These are phyloP conservation scores for Colletotrichum sp. DNA, from an alignment of 2,329 filamentous ascomycete genomes.

Conservation along the genomic window DNA sequence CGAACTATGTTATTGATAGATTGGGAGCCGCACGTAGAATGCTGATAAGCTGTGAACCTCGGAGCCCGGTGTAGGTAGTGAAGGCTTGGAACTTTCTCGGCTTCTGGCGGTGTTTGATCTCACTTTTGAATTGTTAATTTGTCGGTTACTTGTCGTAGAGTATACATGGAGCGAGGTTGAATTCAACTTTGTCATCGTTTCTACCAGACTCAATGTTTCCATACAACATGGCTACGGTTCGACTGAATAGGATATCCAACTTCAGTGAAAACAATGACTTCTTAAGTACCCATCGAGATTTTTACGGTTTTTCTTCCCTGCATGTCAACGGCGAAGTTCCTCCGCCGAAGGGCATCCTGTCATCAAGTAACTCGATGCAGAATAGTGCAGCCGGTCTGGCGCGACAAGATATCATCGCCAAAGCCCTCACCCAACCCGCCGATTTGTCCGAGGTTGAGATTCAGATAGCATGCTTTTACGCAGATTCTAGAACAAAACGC, in stretches of 20 bases:
- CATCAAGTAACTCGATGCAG: not conserved
- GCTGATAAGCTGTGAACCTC: accelerated
- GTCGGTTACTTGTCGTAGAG: not conserved
- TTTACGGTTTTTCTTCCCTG: no score
- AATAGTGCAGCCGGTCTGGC: not conserved
- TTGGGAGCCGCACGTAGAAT: not conserved
- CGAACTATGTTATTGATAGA: not conserved
- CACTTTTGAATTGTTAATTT: not conserved
- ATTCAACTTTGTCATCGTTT: no score
- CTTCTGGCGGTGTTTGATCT: accelerated
- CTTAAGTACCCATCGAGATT: no score
- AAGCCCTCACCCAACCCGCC: not conserved
- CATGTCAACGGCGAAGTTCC: not conserved
- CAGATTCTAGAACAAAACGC: no score
- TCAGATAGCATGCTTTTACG: not conserved
- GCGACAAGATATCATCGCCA: not conserved
- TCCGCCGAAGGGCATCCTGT: not conserved
- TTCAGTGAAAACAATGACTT: no score
- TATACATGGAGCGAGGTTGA: no score
- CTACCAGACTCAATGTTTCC: no score
- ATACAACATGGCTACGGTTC: no score
- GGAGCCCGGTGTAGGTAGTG: not conserved
- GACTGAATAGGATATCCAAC: no score
- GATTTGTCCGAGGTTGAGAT: not conserved
- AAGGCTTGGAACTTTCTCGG: not conserved